Conservation (phyloP, 371 early-diverging fungal genomes). For the Chytridiales sp. region DNA sequence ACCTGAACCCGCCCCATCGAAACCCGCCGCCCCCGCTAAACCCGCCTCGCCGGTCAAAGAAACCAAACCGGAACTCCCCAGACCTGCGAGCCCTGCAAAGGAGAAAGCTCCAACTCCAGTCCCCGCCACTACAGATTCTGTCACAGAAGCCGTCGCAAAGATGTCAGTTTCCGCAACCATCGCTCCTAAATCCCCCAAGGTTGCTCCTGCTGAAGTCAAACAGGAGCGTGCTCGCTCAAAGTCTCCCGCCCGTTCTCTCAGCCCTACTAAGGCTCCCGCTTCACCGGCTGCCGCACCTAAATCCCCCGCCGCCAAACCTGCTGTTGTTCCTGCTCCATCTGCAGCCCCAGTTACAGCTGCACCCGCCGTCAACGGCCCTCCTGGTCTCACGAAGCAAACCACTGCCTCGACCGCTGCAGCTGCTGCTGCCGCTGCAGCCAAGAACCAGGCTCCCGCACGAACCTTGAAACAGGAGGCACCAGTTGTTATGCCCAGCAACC, state of each 20-base stretch:
- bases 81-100: constrained; percentile 25
- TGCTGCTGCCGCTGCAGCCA: constrained; percentile 18
- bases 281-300: background rate
- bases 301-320: background rate
- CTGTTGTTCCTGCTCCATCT: constrained; percentile 3
- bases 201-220: constrained; percentile 17
- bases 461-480: constrained; percentile 78
- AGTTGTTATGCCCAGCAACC: constrained; percentile 78
- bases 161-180: constrained; percentile 20
- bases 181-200: constrained; percentile 24
- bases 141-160: constrained; percentile 6
- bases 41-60: constrained; percentile 30
- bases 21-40: constrained; percentile 16
- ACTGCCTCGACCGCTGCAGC: constrained; percentile 18
- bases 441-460: constrained; percentile 37
- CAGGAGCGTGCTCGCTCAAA: constrained; percentile 8
- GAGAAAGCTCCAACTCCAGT: constrained; percentile 3
- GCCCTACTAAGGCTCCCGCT: constrained; percentile 15
- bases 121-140: constrained; percentile 13
- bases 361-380: constrained; percentile 38
- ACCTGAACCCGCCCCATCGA: constrained; percentile 17
- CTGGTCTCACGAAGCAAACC: constrained; percentile 53
- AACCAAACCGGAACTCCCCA: no score
- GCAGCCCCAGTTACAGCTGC: background rate
- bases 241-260: constrained; percentile 11